These are phyloP conservation scores for Neofusicoccum kwambonambiense DNA, from an alignment of 2,329 filamentous ascomycete species.

Conservation along the genomic window DNA sequence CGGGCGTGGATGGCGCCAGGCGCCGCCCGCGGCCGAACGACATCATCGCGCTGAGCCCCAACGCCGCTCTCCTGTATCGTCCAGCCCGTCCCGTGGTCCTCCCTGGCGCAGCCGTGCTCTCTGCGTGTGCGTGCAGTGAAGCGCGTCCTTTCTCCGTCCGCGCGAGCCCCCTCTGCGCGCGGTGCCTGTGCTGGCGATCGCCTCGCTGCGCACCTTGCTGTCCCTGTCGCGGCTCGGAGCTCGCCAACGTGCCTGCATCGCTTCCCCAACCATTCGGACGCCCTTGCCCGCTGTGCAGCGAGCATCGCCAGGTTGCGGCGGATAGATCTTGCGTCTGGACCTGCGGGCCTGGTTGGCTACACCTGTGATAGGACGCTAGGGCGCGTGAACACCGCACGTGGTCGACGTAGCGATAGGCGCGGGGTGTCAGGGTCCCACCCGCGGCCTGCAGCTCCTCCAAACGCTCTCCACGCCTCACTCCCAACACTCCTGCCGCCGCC, in stretches of 20 bases:
- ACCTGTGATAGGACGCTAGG: neutral
- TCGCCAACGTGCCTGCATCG: constrained; percentile 5
- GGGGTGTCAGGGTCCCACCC: constrained; percentile 15
- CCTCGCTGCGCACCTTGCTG: neutral
- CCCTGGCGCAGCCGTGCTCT: neutral
- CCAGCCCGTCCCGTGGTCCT: neutral
- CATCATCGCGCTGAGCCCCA: constrained; percentile 3
- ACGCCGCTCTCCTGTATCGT: neutral
- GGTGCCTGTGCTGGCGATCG: neutral
- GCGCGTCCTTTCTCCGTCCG: neutral
- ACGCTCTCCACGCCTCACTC: neutral
- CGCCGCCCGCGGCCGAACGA: constrained; percentile 2
- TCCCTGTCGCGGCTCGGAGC: neutral
- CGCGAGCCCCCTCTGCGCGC: neutral
- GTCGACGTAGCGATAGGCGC: neutral
- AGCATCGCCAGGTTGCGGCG: neutral
- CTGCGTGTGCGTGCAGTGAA: neutral
- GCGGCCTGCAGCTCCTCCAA: neutral
- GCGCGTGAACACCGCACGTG: constrained; percentile 16
- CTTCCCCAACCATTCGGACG: neutral
- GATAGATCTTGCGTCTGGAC: neutral
- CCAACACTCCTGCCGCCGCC: neutral
- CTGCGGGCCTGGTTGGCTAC: constrained; percentile 5
- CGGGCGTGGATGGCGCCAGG: neutral
- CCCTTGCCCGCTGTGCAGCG: neutral